phyloP scores from a whole-genome alignment of 495 filamentous ascomycete species.

The Hypoxylon fragiforme region DNA sequence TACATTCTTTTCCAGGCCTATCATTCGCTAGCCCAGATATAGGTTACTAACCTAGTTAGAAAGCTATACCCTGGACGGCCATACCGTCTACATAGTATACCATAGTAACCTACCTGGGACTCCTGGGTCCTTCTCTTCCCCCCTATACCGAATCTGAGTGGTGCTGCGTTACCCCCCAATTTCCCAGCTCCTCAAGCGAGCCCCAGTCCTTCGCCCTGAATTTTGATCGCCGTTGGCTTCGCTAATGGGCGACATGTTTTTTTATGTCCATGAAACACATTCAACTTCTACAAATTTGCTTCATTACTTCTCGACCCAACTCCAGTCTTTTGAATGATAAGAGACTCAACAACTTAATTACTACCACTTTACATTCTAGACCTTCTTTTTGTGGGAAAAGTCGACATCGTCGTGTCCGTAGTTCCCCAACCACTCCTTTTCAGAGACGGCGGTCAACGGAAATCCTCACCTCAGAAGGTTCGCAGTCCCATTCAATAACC shows the following conservation, averaged over 20 bases:
- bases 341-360: conserved; percentile 27
- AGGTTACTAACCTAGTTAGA: conserved; percentile 5
- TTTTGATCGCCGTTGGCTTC: conserved; percentile 35
- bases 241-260: conserved; percentile 32
- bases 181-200: conserved; percentile 33
- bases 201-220: conserved; percentile 35
- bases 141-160: conserved; percentile 28
- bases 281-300: conserved; percentile 39
- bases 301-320: conserved; percentile 30
- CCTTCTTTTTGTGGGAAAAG: conserved; percentile 29
- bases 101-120: no score
- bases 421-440: conserved; percentile 35
- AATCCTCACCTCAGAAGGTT: conserved; percentile 17
- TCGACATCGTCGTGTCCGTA: conserved; percentile 25
- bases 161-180: conserved; percentile 35
- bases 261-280: conserved; percentile 36
- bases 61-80: conserved; percentile 22
- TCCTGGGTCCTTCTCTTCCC: no score
- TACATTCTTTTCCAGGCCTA: conserved; percentile 31
- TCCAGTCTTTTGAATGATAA: conserved; percentile 35
- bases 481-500: conserved; percentile 21
- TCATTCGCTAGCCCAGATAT: conserved; percentile 33
- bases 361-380: conserved; percentile 31
- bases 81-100: conserved; percentile 18
- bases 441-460: conserved; percentile 19